phyloP scores from a whole-genome alignment of 768 basidiomycete species.

The Trametes gibbosa region DNA sequence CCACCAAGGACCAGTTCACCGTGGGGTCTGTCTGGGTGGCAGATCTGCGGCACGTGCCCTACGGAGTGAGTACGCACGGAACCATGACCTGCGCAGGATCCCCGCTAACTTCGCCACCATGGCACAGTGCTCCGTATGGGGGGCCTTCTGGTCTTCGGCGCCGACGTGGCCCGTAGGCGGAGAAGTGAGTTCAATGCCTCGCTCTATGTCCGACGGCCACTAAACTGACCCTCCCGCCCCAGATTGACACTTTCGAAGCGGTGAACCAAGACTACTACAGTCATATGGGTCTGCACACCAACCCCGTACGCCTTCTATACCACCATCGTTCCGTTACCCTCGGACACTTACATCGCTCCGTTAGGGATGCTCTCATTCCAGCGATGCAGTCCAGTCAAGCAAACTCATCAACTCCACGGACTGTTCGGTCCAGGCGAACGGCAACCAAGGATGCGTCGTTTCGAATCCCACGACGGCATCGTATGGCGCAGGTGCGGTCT shows the following conservation, averaged over 20 bases:
- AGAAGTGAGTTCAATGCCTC: constrained; percentile 31
- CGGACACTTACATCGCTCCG: background rate
- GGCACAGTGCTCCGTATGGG: constrained; percentile 71
- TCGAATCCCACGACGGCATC: constrained; percentile 50
- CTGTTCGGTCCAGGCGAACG: constrained; percentile 54
- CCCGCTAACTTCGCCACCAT: background rate
- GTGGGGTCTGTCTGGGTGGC: constrained; percentile 65
- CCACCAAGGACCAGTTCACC: constrained; percentile 50
- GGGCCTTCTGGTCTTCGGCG: constrained; percentile 59
- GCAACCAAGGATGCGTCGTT: constrained; percentile 65
- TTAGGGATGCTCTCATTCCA: constrained; percentile 50
- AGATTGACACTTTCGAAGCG: constrained; percentile 72
- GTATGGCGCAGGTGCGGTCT: constrained; percentile 48
- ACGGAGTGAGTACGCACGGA: constrained; percentile 43
- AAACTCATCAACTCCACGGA: constrained; percentile 54
- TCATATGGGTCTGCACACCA: constrained; percentile 75
- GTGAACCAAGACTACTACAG: constrained; percentile 66
- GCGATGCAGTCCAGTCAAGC: constrained; percentile 48
- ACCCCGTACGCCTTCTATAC: constrained; percentile 35
- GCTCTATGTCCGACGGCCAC: constrained; percentile 31
- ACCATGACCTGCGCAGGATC: background rate
- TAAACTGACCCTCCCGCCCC: background rate
- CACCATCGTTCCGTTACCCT: background rate
- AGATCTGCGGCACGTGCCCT: constrained; percentile 65
- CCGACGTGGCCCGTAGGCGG: constrained; percentile 61